These are phyloP conservation scores for Hypsizygus marmoreus DNA, from an alignment of 768 basidiomycete species.

Conservation along the genomic window DNA sequence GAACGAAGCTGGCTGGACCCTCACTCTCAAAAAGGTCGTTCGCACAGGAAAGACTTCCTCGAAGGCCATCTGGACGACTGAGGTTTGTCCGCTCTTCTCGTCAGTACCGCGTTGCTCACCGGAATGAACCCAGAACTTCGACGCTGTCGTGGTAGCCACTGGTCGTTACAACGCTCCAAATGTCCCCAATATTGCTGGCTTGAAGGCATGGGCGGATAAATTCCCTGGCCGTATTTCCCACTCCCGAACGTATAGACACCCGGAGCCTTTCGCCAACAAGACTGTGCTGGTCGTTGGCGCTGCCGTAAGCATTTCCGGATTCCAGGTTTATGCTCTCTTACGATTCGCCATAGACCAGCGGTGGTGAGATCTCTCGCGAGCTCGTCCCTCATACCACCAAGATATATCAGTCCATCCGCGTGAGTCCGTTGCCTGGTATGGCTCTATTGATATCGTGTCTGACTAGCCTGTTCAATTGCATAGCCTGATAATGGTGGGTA, in stretches of 20 bases:
- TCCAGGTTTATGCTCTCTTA: neutral
- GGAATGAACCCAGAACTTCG: conserved; percentile 33
- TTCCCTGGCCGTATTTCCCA: conserved; percentile 39
- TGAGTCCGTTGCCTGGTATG: neutral
- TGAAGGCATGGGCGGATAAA: conserved; percentile 32
- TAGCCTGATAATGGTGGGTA: conserved; percentile 7
- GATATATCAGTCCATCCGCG: conserved; percentile 6
- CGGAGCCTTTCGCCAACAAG: conserved; percentile 35
- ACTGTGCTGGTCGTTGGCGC: conserved; percentile 47
- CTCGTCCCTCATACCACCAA: conserved; percentile 26
- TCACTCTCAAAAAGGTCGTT: conserved; percentile 34
- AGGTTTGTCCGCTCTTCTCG: conserved; percentile 24
- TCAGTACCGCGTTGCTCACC: neutral
- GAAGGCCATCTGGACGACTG: conserved; percentile 38
- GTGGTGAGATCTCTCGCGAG: conserved; percentile 37
- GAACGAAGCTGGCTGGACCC: conserved; percentile 34
- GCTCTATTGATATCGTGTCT: neutral
- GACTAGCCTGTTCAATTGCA: neutral
- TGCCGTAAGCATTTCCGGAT: conserved; percentile 27
- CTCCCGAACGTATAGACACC: conserved; percentile 43
- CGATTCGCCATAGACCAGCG: conserved; percentile 30
- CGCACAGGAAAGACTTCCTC: conserved; percentile 14
- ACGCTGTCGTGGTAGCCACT: conserved; percentile 35
- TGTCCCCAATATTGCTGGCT: conserved; percentile 33
- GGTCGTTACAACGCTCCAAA: conserved; percentile 38